Base-by-base conservation (phyloP, 352 stramenopile species). In the Globisporangium yorkense region DNA sequence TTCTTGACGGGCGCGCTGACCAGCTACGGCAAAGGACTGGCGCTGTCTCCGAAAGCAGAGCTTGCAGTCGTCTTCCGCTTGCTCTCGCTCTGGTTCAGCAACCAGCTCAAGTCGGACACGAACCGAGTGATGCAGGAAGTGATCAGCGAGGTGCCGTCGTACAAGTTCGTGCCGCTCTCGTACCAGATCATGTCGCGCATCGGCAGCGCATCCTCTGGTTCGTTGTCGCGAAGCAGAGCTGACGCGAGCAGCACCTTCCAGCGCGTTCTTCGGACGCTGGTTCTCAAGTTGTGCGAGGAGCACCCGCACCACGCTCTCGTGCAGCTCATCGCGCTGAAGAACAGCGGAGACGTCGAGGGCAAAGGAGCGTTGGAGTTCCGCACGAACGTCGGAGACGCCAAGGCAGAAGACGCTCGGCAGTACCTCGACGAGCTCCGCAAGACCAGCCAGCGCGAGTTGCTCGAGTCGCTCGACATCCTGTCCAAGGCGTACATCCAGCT, bases 171-270 rank as follows among this genome's bases (percentile, higher is more conserved):
- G 27, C 94, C 96, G 18, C 71, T 99, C 10, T 97, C 90, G 18
- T 99, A 99, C 67, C 97, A 99, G 77, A 93, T 99, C 24, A 97
- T 99, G 55, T 98, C 96, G 24, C 80, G 97, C 0, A 89, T 99
- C 21, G 97, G 88, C 37, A 80, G 65, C 52, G 20, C 12, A 1
- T 59, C 59, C 45, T 54, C 51, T 44, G 54, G 70, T 15, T 54
- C 58, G 0, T 48, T 48, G 21, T 16, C 33, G 15, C 35, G 45
- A 50, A 47, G 55, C 39, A 12, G 52, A 61, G 16, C 10, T 13
- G 27, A 56, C 18, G 54, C 33, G 40, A 50, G 40, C 2, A 35
- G 59, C 54, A 47, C 63, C 5, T 98, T 98, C 71, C 83, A 98
- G 72, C 77, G 66, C 12, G 86, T 84, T 1, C 67, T 99, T 15